These are phyloP conservation scores for Claviceps quebecensis DNA, from an alignment of 2,329 filamentous ascomycete species.

Conservation along the genomic window DNA sequence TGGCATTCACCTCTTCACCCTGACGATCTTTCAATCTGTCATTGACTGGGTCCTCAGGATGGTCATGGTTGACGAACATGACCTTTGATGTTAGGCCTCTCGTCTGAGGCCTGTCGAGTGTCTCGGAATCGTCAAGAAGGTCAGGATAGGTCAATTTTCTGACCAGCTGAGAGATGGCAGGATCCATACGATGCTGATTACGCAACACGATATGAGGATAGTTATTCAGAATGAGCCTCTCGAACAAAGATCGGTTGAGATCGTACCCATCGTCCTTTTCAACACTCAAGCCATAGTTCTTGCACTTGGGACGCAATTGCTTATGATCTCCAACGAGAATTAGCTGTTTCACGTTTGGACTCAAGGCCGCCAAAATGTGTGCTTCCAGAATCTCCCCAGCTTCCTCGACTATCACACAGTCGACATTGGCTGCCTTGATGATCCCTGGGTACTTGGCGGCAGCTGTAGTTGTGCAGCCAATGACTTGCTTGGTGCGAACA, in stretches of 20 bases:
- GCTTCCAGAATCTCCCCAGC: conserved; percentile 60
- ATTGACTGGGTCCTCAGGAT: conserved; percentile 31
- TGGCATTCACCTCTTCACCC: conserved; percentile 30
- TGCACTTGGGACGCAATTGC: conserved; percentile 55
- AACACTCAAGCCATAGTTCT: conserved; percentile 44
- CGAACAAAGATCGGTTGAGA: conserved; percentile 55
- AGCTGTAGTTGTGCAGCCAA: conserved; percentile 58
- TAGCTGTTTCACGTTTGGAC: conserved; percentile 42
- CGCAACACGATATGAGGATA: conserved; percentile 38
- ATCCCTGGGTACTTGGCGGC: conserved; percentile 47
- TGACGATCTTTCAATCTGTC: conserved; percentile 30
- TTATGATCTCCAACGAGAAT: conserved; percentile 62
- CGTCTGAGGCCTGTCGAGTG: conserved; percentile 29
- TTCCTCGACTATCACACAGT: conserved; percentile 55
- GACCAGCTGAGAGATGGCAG: conserved; percentile 48
- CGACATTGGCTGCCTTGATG: conserved; percentile 39
- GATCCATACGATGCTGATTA: conserved; percentile 55
- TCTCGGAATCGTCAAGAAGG: conserved; percentile 40
- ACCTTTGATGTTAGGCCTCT: conserved; percentile 38
- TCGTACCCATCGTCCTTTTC: conserved; percentile 53
- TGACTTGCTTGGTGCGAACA: conserved; percentile 42
- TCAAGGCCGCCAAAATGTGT: conserved; percentile 46
- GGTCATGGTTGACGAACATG: conserved; percentile 51
- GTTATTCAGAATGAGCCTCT: conserved; percentile 45
- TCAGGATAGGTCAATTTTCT: conserved; percentile 47